phyloP scores from a whole-genome alignment of 129 eudicot species.

The Flaveria trinervia region DNA sequence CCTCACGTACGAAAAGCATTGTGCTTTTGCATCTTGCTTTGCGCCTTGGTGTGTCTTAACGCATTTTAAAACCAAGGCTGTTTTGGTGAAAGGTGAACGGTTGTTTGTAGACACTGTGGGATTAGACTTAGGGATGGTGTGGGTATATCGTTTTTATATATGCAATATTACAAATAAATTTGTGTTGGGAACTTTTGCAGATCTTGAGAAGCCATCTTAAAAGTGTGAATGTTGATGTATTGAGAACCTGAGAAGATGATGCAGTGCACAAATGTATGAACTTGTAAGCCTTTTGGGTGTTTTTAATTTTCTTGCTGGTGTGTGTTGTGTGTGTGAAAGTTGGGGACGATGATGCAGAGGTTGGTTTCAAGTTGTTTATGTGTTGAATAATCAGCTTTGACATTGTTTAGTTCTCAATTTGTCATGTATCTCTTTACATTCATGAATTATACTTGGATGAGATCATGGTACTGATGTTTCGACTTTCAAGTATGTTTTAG shows the following conservation, averaged over 20 bases:
- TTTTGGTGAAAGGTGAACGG: too few relatives aligned
- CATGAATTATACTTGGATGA: background rate
- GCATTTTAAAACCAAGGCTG: too few relatives aligned
- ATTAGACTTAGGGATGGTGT: too few relatives aligned
- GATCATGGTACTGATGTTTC: too few relatives aligned
- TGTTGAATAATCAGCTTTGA: background rate
- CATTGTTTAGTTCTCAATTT: too few relatives aligned
- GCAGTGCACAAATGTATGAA: background rate
- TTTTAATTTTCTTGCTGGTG: constrained; percentile 10
- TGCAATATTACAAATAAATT: background rate
- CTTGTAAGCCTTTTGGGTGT: constrained; percentile 18
- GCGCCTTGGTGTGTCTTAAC: too few relatives aligned
- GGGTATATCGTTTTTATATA: background rate
- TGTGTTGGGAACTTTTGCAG: constrained; percentile 23
- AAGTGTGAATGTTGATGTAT: constrained; percentile 3
- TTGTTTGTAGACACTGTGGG: too few relatives aligned
- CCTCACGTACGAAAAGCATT: too few relatives aligned
- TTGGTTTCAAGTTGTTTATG: constrained; percentile 27
- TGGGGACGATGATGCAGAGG: background rate
- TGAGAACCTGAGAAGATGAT: constrained; percentile 12
- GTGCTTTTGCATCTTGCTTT: too few relatives aligned
- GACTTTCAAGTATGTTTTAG: too few relatives aligned
- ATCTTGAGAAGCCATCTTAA: constrained; percentile 31
- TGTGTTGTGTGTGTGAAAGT: constrained; percentile 20
- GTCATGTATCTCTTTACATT: background rate